A percentile compares a stretch with the other conserved stretches of the same genome.
These are phyloP conservation scores for Nitzschia sp. DNA, from an alignment of 108 stramenopile species.

Conservation along the genomic window DNA sequence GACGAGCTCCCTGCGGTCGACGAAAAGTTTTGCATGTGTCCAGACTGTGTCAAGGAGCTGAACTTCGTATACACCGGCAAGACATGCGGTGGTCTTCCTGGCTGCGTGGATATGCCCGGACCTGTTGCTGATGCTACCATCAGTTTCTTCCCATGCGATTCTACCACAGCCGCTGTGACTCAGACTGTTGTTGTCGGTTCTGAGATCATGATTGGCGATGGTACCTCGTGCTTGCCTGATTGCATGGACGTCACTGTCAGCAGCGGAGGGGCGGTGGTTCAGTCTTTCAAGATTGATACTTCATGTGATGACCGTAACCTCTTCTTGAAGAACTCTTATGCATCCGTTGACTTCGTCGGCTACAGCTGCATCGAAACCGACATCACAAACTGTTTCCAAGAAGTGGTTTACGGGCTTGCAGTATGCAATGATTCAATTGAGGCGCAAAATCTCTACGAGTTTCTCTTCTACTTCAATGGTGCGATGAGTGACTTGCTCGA, in stretches of 20 bases:
- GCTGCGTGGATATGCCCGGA: background rate
- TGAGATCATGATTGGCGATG: background rate
- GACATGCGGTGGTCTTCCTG: background rate
- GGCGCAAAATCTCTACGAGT: conserved; percentile 13
- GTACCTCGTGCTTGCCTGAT: conserved; percentile 21
- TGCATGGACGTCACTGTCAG: conserved; percentile 16
- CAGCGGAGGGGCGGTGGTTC: background rate
- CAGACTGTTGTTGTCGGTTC: background rate
- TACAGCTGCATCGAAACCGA: conserved; percentile 26
- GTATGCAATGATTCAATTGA: conserved; percentile 20
- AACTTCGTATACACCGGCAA: conserved; percentile 18
- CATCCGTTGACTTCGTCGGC: conserved; percentile 24
- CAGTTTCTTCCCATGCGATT: conserved; percentile 7
- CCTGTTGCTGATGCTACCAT: conserved; percentile 12
- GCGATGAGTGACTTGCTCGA: conserved; percentile 10
- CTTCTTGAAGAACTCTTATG: conserved; percentile 17
- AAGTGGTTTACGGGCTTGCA: conserved; percentile 13
- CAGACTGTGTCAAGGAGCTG: conserved; percentile 25
- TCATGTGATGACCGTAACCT: conserved; percentile 31
- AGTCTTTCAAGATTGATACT: conserved; percentile 22
- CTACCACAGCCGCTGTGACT: conserved; percentile 1
- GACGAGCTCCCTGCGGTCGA: conserved; percentile 26
- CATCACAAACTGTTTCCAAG: conserved; percentile 22
- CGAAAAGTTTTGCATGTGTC: conserved; percentile 19
- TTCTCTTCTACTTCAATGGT: background rate